Evolutionary conservation across 257 asterid species (phyloP).

Genomic region (Nemophila menziesii): DNA sequence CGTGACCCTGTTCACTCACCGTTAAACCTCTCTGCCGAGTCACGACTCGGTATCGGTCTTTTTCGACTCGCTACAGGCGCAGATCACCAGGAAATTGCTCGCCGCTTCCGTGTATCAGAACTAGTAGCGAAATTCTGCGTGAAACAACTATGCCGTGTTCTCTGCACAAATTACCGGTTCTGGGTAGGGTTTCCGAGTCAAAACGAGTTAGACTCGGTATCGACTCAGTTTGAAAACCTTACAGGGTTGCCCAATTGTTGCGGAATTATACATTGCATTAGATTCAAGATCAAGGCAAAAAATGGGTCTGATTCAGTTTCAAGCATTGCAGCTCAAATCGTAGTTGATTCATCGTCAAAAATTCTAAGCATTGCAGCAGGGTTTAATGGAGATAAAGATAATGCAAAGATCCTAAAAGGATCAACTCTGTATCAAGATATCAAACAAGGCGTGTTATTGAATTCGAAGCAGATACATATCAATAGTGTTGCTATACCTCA

Average conservation of each 20-base stretch:
- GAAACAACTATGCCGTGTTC: slow-evolving; percentile 77
- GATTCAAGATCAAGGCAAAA: slow-evolving; percentile 24
- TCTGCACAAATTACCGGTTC: slow-evolving; percentile 76
- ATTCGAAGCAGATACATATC: slow-evolving; percentile 13
- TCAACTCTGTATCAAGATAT: slow-evolving; percentile 46
- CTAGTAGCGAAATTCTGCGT: slow-evolving; percentile 46
- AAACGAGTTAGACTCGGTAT: slow-evolving; percentile 41
- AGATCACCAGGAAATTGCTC: slow-evolving; percentile 37
- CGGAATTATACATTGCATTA: slow-evolving; percentile 42
- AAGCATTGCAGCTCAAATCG: slow-evolving; percentile 56
- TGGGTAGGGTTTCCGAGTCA: slow-evolving; percentile 71
- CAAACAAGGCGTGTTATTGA: slow-evolving; percentile 29
- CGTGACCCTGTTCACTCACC: slow-evolving; percentile 77
- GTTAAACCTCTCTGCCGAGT: slow-evolving; percentile 41
- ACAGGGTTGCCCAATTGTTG: slow-evolving; percentile 78
- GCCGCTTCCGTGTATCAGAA: slow-evolving; percentile 43
- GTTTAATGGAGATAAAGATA: slow-evolving; percentile 37
- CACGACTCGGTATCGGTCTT: slow-evolving; percentile 72
- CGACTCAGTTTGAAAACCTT: slow-evolving; percentile 43
- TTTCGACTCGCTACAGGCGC: slow-evolving; percentile 70
- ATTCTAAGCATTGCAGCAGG: slow-evolving; percentile 67
- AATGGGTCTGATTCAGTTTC: not conserved
- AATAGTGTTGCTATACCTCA: slow-evolving; percentile 36
- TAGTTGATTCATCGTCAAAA: slow-evolving; percentile 60
- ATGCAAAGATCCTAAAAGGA: slow-evolving; percentile 29